A percentile compares a stretch with the other conserved stretches of the same genome.
Evolutionary conservation across 768 basidiomycete genomes (phyloP).

Genomic region (Leccinum incarnatum): DNA sequence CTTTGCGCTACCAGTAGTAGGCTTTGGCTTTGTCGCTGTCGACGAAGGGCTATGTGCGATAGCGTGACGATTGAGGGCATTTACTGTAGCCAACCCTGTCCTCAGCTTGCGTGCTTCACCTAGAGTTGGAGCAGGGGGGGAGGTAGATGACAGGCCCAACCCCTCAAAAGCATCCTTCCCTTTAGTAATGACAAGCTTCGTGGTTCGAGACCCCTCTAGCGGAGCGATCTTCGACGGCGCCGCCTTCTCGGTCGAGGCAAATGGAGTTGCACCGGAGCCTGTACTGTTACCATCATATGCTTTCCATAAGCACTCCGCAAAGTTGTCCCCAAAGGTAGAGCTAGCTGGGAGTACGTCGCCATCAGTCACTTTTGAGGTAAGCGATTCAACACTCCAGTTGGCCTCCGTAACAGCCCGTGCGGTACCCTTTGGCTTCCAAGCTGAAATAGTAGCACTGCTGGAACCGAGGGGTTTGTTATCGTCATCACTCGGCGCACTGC

Average conservation of each 20-base stretch:
- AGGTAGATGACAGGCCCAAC: conserved; percentile 50
- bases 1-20: conserved; percentile 15
- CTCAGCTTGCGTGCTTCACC: conserved; percentile 72
- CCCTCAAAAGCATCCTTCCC: conserved; percentile 80
- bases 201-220: conserved; percentile 30
- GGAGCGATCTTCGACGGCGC: conserved; percentile 25
- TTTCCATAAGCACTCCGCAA: conserved; percentile 54
- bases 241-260: conserved; percentile 13
- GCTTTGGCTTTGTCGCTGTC: conserved; percentile 19
- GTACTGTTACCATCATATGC: conserved; percentile 40
- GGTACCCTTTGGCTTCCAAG: conserved; percentile 30
- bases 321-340: conserved; percentile 63
- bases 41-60: conserved; percentile 14
- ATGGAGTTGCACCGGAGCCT: conserved; percentile 5
- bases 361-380: conserved; percentile 22
- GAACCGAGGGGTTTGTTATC: conserved; percentile 25
- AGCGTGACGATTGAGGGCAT: conserved; percentile 34
- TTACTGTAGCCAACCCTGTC: conserved; percentile 61
- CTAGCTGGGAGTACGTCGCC: conserved; percentile 23
- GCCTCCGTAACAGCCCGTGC: conserved; percentile 29
- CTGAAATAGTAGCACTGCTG: conserved; percentile 19
- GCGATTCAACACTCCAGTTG: conserved; percentile 40
- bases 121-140: conserved; percentile 59
- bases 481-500: conserved; percentile 13
- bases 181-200: conserved; percentile 32